These are phyloP conservation scores for Fusarium papillatum DNA, from an alignment of 2,329 filamentous ascomycete species.

Conservation along the genomic window DNA sequence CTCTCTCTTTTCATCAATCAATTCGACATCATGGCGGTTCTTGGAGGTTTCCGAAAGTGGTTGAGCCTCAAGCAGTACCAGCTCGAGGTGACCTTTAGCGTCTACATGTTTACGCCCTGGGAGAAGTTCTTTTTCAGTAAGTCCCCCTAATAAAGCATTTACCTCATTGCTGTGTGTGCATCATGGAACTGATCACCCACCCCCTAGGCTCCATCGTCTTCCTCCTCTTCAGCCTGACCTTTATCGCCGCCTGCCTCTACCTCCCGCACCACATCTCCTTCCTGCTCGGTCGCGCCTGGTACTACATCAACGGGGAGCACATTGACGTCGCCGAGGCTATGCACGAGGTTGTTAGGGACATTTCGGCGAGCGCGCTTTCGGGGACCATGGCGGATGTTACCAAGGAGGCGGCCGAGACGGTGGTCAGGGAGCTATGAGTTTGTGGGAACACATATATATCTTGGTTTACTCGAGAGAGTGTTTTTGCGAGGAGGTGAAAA, in stretches of 20 bases:
- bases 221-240: conserved; percentile 87
- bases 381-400: conserved; percentile 43
- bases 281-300: conserved; percentile 88
- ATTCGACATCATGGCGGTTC: conserved; percentile 46
- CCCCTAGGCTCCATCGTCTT: conserved; percentile 87
- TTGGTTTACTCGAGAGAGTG: neutral
- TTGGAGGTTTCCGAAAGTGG: conserved; percentile 80
- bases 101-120: conserved; percentile 97
- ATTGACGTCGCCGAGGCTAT: conserved; percentile 59
- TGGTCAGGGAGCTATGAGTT: conserved; percentile 52
- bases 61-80: conserved; percentile 97
- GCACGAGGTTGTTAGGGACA: conserved; percentile 49
- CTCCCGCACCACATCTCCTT: conserved; percentile 91
- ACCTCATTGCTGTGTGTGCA: neutral
- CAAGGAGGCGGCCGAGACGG: conserved; percentile 42
- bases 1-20: neutral
- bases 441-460: too few relatives aligned
- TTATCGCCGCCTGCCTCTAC: conserved; percentile 91
- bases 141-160: too few relatives aligned
- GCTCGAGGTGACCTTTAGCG: conserved; percentile 95
- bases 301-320: conserved; percentile 92
- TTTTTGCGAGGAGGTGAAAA: neutral
- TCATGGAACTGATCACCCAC: conserved; percentile 46
- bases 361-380: conserved; percentile 47
- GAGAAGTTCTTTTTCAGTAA: conserved; percentile 98